Base-by-base conservation (phyloP, 306 rosid species). In the Castanea mollissima region DNA sequence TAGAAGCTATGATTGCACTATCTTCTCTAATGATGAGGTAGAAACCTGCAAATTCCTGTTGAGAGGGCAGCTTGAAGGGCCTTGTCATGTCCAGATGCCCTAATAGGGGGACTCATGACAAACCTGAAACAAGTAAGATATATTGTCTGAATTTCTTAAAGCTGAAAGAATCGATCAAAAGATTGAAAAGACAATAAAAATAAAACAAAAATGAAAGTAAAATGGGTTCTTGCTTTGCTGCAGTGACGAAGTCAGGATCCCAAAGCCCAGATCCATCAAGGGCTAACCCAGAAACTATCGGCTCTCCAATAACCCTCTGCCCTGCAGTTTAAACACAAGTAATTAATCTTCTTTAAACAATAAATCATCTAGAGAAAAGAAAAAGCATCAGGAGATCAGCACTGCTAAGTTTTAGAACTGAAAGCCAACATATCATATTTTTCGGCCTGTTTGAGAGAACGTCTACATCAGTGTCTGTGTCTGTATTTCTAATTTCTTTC, bases 51-150 rank as follows among this genome's bases (percentile, higher is more conserved):
- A 75, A 84, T 58, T 85, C 98, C 98, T 6, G 74, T 80, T 32
- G 97, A 88, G 87, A 94, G 97, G 62, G 97, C 97, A 65, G 92
- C 97, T 84, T 92, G 97, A 81, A 94, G 98, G 79, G 97, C 94
- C 90, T 88, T 92, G 79, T 85, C 89, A 72, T 94, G 98, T 76
- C 97, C 97, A 49, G 79, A 78, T 25, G 81, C 86, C 84, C 98
- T 91, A 63, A 94, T 91, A 55, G 98, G 97, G 71, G 98, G 98
- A 77, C 98, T 94, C 97, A 94, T 94, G 57, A 94, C 97, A 87
- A 85, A 92, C 97, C 98, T 94, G 86, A 91, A 76, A 80, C 78
- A 79, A 38, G 77, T 35, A 84, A 67, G 54, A 75, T 54, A 74
- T 63, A 70, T 31, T 25, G 38, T 34, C 44, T 69, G 77, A 63